Conservation (phyloP, 2,329 filamentous ascomycete genomes). For the Stemphylium vesicarium region DNA sequence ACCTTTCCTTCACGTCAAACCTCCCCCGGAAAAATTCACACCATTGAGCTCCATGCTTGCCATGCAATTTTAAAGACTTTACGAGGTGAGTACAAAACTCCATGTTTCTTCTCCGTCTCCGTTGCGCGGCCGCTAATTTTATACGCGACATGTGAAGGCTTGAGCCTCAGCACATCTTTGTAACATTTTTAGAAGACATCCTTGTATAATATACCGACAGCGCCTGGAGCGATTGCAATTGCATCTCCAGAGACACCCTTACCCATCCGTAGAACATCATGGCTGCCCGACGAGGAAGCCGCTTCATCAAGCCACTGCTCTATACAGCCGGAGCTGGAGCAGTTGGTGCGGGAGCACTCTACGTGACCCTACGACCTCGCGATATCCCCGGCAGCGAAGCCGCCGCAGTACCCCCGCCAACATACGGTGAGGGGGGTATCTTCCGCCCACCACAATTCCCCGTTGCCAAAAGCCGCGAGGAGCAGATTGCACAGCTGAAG, state of each 20-base stretch:
- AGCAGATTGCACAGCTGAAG: constrained; percentile 69
- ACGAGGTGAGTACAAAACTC: constrained; percentile 14
- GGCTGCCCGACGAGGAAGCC: constrained; percentile 48
- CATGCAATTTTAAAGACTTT: constrained; percentile 19
- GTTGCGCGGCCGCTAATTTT: constrained; percentile 25
- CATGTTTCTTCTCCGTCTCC: constrained; percentile 14
- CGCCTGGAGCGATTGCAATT: constrained; percentile 8
- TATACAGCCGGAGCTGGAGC: constrained; percentile 64
- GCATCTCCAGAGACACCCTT: background rate
- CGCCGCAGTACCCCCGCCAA: constrained; percentile 72
- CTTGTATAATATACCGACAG: constrained; percentile 11
- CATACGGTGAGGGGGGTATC: constrained; percentile 70
- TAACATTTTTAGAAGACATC: constrained; percentile 8
- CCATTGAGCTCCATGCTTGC: constrained; percentile 18
- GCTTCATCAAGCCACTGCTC: constrained; percentile 63
- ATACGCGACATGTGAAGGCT: constrained; percentile 17
- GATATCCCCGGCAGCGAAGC: constrained; percentile 74
- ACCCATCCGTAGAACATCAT: constrained; percentile 26
- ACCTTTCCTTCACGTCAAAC: constrained; percentile 8
- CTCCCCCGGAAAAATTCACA: constrained; percentile 19
- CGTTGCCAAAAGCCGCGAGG: constrained; percentile 64
- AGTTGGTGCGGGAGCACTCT: constrained; percentile 63
- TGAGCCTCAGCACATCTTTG: constrained; percentile 24
- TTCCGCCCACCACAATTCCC: constrained; percentile 72
- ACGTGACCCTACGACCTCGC: constrained; percentile 71